phyloP scores from a whole-genome alignment of 345 rosid species.

The Populus ilicifolia region DNA sequence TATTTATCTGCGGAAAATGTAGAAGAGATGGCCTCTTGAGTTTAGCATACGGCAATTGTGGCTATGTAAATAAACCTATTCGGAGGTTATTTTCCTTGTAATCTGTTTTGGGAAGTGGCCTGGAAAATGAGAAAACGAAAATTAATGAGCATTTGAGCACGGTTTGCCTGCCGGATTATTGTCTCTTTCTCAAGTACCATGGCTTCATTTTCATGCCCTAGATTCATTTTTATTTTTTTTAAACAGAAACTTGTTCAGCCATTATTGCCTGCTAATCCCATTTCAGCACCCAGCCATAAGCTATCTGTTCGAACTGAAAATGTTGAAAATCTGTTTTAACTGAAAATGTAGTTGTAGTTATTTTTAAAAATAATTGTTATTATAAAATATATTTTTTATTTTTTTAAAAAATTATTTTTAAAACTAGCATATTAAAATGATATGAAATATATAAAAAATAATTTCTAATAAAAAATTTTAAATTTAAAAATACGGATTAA shows the following conservation, averaged over 20 bases:
- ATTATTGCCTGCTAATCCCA: not conserved
- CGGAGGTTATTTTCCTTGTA: not conserved
- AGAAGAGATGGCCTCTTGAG: not conserved
- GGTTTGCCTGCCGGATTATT: not conserved
- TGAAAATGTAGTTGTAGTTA: too few species aligned
- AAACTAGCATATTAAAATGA: too few species aligned
- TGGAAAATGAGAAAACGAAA: not conserved
- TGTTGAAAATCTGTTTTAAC: too few species aligned
- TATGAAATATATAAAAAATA: too few species aligned
- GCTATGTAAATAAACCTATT: constrained; percentile 13
- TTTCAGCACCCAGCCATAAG: not conserved
- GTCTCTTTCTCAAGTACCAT: not conserved
- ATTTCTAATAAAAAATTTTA: too few species aligned
- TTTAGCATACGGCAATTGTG: constrained; percentile 3
- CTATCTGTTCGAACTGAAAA: too few species aligned
- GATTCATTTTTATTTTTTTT: not conserved
- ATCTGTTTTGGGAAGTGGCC: not conserved
- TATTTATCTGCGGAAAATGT: not conserved
- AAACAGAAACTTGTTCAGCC: not conserved
- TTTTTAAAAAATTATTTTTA: too few species aligned
- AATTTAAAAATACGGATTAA: too few species aligned
- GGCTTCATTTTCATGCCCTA: not conserved
- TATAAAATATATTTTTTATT: too few species aligned
- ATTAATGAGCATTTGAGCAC: not conserved
- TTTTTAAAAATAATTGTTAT: too few species aligned